phyloP scores from a whole-genome alignment of 2,329 filamentous ascomycete genomes.

The Nemania sp. region DNA sequence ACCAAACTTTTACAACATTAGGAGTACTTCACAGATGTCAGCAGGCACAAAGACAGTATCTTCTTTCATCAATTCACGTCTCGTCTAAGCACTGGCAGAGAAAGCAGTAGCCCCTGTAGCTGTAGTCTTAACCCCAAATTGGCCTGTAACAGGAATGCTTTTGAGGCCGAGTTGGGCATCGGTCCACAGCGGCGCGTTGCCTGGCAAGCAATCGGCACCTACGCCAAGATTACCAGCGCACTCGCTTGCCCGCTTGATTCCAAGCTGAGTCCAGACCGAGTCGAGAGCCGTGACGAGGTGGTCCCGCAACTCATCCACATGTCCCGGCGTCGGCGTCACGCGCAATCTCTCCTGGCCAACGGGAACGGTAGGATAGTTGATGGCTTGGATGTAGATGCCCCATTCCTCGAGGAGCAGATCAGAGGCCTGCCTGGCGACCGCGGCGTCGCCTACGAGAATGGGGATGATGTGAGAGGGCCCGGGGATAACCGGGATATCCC shows the following conservation, averaged over 20 bases:
- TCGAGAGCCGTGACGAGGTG: constrained; percentile 84
- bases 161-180: constrained; percentile 54
- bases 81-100: constrained; percentile 4
- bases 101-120: neutral
- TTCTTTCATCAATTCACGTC: neutral
- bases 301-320: constrained; percentile 80
- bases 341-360: constrained; percentile 94
- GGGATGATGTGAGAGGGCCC: constrained; percentile 97
- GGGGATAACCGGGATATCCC: constrained; percentile 93
- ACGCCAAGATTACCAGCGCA: constrained; percentile 97
- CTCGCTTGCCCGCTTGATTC: constrained; percentile 87
- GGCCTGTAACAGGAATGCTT: neutral
- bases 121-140: neutral
- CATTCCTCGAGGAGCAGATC: constrained; percentile 89
- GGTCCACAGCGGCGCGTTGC: constrained; percentile 81
- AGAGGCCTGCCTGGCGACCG: constrained; percentile 86
- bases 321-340: constrained; percentile 93
- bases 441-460: constrained; percentile 89
- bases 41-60: too few species aligned
- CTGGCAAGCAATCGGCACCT: constrained; percentile 85
- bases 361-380: constrained; percentile 97
- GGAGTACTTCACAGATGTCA: too few species aligned
- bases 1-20: too few species aligned
- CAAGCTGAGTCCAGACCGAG: constrained; percentile 82
- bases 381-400: constrained; percentile 95